Percentiles rank a stretch among this genome's conserved stretches.
These are phyloP conservation scores for Wickerhamiella australiensis DNA, from an alignment of 805 yeast species.

Conservation along the genomic window DNA sequence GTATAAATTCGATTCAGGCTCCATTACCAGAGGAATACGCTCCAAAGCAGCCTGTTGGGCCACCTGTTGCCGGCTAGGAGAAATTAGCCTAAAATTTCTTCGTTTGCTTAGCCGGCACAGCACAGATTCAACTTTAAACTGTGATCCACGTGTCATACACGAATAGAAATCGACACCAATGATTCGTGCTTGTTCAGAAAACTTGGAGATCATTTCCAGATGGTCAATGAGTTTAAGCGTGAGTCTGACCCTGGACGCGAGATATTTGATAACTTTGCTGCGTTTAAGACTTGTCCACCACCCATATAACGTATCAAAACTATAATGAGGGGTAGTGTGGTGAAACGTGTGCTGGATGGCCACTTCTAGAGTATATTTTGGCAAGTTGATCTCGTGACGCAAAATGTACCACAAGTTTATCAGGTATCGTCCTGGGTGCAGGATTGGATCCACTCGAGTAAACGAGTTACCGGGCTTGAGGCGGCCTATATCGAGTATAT, in stretches of 20 bases:
- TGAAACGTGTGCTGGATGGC: slow-evolving; percentile 58
- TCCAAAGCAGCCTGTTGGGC: slow-evolving; percentile 76
- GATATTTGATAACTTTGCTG: slow-evolving; percentile 35
- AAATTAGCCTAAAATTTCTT: slow-evolving; percentile 57
- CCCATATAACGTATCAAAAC: slow-evolving; percentile 36
- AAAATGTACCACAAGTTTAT: slow-evolving; percentile 76
- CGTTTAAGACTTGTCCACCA: slow-evolving; percentile 31
- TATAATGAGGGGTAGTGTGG: slow-evolving; percentile 51
- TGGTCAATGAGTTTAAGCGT: slow-evolving; percentile 40
- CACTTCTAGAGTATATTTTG: slow-evolving; percentile 65
- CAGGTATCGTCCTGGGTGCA: slow-evolving; percentile 66
- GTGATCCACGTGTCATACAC: slow-evolving; percentile 83
- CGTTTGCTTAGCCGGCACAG: slow-evolving; percentile 60
- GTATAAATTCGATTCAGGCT: slow-evolving; percentile 74
- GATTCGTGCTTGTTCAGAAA: slow-evolving; percentile 71
- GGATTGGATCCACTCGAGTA: slow-evolving; percentile 29
- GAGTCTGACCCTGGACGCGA: slow-evolving; percentile 34
- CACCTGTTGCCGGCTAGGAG: slow-evolving; percentile 74
- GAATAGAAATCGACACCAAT: slow-evolving; percentile 86
- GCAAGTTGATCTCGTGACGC: slow-evolving; percentile 47
- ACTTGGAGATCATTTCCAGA: slow-evolving; percentile 56
- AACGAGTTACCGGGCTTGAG: slow-evolving; percentile 9
- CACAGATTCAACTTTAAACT: slow-evolving; percentile 83
- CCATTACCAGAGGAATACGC: slow-evolving; percentile 83
- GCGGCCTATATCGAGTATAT: slow-evolving; percentile 16